Evolutionary conservation across 352 stramenopile species (phyloP).

Genomic region (Phytophthora niederhauseri): DNA sequence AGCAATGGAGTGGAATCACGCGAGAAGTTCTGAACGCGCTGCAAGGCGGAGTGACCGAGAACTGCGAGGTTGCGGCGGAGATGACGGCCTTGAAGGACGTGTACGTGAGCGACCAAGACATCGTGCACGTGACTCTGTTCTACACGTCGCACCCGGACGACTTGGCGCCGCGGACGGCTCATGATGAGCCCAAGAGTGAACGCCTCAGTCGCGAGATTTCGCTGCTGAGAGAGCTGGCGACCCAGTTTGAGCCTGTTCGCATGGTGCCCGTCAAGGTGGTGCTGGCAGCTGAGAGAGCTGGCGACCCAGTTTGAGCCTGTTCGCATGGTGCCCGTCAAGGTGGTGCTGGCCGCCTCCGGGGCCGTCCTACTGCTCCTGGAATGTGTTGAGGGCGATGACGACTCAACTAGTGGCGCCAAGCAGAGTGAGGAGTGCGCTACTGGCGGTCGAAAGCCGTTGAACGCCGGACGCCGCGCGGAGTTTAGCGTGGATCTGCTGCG

Average conservation of each 20-base stretch:
- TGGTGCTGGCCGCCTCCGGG: conserved; percentile 56
- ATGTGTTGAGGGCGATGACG: conserved; percentile 23
- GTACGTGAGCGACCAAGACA: conserved; percentile 59
- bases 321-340: conserved; percentile 37
- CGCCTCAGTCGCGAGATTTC: conserved; percentile 41
- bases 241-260: conserved; percentile 40
- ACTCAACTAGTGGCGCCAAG: background rate
- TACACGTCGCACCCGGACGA: conserved; percentile 71
- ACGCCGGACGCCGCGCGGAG: conserved; percentile 29
- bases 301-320: conserved; percentile 44
- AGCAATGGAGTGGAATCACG: conserved; percentile 33
- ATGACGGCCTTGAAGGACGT: conserved; percentile 25
- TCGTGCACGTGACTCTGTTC: conserved; percentile 78
- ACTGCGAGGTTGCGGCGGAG: background rate
- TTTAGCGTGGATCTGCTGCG: conserved; percentile 58
- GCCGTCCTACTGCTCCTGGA: conserved; percentile 63
- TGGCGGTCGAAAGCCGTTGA: background rate
- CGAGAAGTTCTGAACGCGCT: conserved; percentile 40
- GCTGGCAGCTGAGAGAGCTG: no score
- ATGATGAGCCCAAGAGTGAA: conserved; percentile 21
- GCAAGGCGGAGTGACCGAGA: background rate
- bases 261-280: conserved; percentile 27
- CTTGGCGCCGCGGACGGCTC: conserved; percentile 29
- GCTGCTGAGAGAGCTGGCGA: conserved; percentile 33
- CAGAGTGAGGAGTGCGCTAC: background rate